phyloP scores from a whole-genome alignment of 2,329 filamentous ascomycete genomes.

The Sporothrix brunneoviolacea region DNA sequence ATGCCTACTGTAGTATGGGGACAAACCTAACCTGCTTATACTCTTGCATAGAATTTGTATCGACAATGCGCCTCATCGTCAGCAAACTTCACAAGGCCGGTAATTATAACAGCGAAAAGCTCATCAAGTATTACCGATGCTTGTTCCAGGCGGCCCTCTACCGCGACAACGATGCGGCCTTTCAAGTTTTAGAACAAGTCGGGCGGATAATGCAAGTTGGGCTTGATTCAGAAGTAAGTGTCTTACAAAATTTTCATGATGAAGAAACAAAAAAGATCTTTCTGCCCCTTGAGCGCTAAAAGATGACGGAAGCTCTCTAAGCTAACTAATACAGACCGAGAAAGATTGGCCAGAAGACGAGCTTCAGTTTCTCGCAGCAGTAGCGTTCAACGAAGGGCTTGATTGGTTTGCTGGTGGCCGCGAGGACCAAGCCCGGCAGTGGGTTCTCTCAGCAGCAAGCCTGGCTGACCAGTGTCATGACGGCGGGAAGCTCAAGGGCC shows the following conservation, averaged over 20 bases:
- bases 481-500: conserved; percentile 37
- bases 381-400: conserved; percentile 62
- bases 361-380: conserved; percentile 68
- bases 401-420: conserved; percentile 56
- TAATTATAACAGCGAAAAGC: conserved; percentile 47
- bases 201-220: conserved; percentile 42
- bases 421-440: conserved; percentile 48
- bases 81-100: conserved; percentile 58
- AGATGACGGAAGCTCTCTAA: neutral
- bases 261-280: too few relatives aligned
- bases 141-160: conserved; percentile 63
- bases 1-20: too few relatives aligned
- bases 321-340: conserved; percentile 25
- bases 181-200: conserved; percentile 59
- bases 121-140: conserved; percentile 73
- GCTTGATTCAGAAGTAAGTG: neutral
- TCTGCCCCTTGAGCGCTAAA: too few relatives aligned
- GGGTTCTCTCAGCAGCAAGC: conserved; percentile 57
- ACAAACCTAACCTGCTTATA: too few relatives aligned
- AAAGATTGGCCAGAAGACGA: conserved; percentile 57
- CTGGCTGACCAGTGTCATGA: conserved; percentile 55
- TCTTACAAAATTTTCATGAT: too few relatives aligned
- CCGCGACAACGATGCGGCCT: conserved; percentile 47
- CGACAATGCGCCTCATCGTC: conserved; percentile 59
- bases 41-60: conserved; percentile 38